phyloP scores from a whole-genome alignment of 2,329 filamentous ascomycete species.

The Sporothrix brunneoviolacea region DNA sequence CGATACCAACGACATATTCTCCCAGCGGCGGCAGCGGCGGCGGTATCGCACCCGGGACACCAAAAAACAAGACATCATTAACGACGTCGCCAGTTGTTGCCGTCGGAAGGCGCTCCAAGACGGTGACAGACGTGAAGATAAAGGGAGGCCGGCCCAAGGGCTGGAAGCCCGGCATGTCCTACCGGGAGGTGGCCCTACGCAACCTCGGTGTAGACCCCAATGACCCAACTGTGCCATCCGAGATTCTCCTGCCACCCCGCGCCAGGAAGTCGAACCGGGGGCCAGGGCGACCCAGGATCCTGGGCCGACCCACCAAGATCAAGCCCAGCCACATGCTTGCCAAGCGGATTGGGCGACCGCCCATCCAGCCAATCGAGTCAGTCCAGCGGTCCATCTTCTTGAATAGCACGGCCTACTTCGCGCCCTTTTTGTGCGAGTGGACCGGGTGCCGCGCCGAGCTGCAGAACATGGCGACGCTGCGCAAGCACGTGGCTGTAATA shows the following conservation, averaged over 20 bases:
- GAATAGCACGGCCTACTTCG: constrained; percentile 36
- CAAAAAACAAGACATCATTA: no score
- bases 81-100: constrained; percentile 1
- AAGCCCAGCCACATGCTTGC: constrained; percentile 5
- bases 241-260: constrained; percentile 9
- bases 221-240: constrained; percentile 2
- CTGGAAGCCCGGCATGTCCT: constrained; percentile 33
- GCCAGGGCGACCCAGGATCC: constrained; percentile 4
- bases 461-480: constrained; percentile 55
- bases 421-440: constrained; percentile 57
- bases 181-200: constrained; percentile 19
- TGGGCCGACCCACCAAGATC: neutral
- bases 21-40: neutral
- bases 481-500: constrained; percentile 44
- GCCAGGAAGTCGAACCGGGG: constrained; percentile 12
- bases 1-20: neutral
- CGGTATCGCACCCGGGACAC: neutral
- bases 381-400: constrained; percentile 35
- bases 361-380: constrained; percentile 25
- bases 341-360: constrained; percentile 27
- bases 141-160: constrained; percentile 45
- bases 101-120: constrained; percentile 6
- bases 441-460: constrained; percentile 50
- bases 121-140: neutral
- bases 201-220: constrained; percentile 14